Percentiles rank a stretch among this genome's conserved stretches.
Evolutionary conservation across 2,329 filamentous ascomycete species (phyloP).

Genomic region (Ophiostoma pallidulum): DNA sequence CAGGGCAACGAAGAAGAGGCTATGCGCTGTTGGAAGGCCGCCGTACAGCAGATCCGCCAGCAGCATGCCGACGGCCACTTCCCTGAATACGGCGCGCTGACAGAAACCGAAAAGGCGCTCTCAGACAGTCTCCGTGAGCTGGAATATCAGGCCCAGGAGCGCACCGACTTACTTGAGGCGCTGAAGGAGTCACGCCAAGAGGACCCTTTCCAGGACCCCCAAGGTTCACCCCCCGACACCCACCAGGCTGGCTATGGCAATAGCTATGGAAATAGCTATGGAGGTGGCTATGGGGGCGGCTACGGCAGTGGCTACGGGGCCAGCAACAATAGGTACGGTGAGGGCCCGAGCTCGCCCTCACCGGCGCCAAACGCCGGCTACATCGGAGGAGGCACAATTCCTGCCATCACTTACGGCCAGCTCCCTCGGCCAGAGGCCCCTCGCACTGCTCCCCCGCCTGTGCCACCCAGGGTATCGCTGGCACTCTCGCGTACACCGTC

Average conservation of each 20-base stretch:
- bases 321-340: neutral
- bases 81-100: conserved; percentile 28
- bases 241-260: no score
- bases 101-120: conserved; percentile 75
- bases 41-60: conserved; percentile 80
- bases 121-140: conserved; percentile 73
- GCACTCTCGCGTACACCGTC: conserved; percentile 39
- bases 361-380: conserved; percentile 35
- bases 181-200: conserved; percentile 56
- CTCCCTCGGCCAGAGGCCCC: conserved; percentile 49
- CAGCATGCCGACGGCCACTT: conserved; percentile 58
- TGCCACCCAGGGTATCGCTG: conserved; percentile 39
- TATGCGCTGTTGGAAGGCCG: conserved; percentile 78
- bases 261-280: no score
- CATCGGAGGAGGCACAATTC: conserved; percentile 75
- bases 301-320: neutral
- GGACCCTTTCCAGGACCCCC: conserved; percentile 19
- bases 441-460: conserved; percentile 41
- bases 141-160: conserved; percentile 86
- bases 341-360: neutral
- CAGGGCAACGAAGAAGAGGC: conserved; percentile 90
- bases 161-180: conserved; percentile 79
- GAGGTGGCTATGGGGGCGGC: neutral
- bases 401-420: conserved; percentile 68
- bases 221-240: neutral